Percentiles rank a stretch among this genome's conserved stretches.
Conservation (phyloP, 1,284 basidiomycete genomes). For the Microbotryomycetes sp. region DNA sequence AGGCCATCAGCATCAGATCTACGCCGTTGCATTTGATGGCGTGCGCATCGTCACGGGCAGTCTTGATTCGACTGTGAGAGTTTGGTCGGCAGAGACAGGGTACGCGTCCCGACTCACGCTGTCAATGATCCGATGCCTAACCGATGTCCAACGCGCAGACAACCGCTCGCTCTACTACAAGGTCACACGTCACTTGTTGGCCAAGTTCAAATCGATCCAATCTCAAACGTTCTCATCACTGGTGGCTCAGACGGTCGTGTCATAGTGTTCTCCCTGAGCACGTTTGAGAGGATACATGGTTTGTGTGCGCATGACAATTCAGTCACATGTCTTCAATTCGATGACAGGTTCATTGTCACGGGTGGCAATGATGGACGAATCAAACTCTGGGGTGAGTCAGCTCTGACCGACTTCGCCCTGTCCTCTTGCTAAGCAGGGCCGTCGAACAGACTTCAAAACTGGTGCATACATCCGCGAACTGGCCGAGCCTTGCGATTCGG, state of each 20-base stretch:
- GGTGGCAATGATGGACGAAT: conserved; percentile 89
- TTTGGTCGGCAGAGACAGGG: conserved; percentile 80
- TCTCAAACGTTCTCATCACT: conserved; percentile 64
- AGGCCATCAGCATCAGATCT: conserved; percentile 91
- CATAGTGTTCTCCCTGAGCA: conserved; percentile 73
- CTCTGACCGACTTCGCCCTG: too few species aligned
- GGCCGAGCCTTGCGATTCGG: conserved; percentile 65
- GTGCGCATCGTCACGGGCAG: conserved; percentile 76
- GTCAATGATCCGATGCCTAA: background rate
- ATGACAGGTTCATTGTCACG: conserved; percentile 58
- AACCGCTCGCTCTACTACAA: conserved; percentile 77
- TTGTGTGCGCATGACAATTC: conserved; percentile 76
- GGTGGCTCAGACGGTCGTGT: conserved; percentile 92
- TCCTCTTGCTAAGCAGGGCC: too few species aligned
- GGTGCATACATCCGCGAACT: conserved; percentile 68
- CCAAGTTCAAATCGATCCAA: conserved; percentile 71
- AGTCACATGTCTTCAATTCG: conserved; percentile 84
- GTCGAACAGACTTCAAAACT: conserved; percentile 50
- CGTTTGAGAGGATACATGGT: conserved; percentile 48
- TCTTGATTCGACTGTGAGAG: conserved; percentile 80
- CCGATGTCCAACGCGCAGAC: conserved; percentile 45
- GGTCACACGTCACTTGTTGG: conserved; percentile 93
- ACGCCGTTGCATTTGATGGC: conserved; percentile 89
- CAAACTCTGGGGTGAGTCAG: conserved; percentile 59
- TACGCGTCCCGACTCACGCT: conserved; percentile 42